Conservation (phyloP, 768 basidiomycete species). For the Gymnopilus junonius region DNA sequence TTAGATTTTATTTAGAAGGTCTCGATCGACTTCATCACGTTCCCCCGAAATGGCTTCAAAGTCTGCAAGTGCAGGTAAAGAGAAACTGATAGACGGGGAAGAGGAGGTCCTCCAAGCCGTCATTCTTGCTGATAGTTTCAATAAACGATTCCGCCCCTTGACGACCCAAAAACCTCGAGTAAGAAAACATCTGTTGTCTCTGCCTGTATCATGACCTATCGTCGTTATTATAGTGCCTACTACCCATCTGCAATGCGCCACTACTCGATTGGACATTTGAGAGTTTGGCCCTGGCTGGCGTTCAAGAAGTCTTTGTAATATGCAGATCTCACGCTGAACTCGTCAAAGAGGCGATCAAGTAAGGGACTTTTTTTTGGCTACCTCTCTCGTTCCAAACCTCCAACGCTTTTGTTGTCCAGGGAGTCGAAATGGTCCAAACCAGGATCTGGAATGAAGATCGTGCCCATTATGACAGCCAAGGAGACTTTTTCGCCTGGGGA, state of each 20-base stretch:
- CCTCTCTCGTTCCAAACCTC: conserved; percentile 13
- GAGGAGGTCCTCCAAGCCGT: conserved; percentile 94
- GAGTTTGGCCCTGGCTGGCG: conserved; percentile 90
- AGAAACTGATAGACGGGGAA: conserved; percentile 69
- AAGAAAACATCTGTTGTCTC: conserved; percentile 32
- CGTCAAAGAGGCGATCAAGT: conserved; percentile 87
- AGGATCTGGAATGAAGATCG: conserved; percentile 78
- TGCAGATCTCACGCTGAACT: conserved; percentile 90
- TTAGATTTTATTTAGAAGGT: conserved; percentile 1
- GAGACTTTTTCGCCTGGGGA: conserved; percentile 89
- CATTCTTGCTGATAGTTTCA: conserved; percentile 95
- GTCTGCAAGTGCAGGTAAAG: conserved; percentile 53
- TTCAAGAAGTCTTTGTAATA: conserved; percentile 95
- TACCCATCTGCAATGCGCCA: conserved; percentile 94
- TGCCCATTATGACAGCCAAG: conserved; percentile 84
- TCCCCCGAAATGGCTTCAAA: conserved; percentile 66
- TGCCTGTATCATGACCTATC: conserved; percentile 18
- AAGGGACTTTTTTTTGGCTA: conserved; percentile 28
- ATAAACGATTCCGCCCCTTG: conserved; percentile 91
- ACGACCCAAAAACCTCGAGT: conserved; percentile 88
- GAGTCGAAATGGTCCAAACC: conserved; percentile 87
- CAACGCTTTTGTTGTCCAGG: conserved; percentile 38
- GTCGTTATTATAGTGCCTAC: conserved; percentile 64
- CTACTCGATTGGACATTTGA: conserved; percentile 97
- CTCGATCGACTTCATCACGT: conserved; percentile 10